Conservation (phyloP, 2,329 filamentous ascomycete species). For the Lachnellula cervina region DNA sequence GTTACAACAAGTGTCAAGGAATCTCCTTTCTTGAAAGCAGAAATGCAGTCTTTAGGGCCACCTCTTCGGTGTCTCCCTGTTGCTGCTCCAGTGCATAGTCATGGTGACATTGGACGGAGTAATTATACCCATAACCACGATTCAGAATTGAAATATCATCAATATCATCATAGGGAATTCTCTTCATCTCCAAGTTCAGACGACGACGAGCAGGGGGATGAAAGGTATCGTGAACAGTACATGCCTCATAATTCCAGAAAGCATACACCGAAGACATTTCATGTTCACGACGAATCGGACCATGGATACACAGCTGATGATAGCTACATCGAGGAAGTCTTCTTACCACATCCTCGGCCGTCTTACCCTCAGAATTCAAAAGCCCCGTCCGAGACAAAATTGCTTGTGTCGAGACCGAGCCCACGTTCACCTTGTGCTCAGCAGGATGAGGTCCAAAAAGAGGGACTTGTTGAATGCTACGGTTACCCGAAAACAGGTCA, state of each 20-base stretch:
- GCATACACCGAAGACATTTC: conserved; percentile 13
- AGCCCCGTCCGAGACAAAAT: neutral
- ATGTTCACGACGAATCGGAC: conserved; percentile 16
- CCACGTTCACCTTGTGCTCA: neutral
- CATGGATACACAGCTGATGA: conserved; percentile 20
- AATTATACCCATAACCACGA: neutral
- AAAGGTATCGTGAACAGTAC: conserved; percentile 20
- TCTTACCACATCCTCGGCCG: neutral
- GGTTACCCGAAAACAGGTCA: conserved; percentile 27
- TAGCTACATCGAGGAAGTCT: conserved; percentile 11
- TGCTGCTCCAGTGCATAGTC: neutral
- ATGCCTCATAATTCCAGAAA: conserved; percentile 21
- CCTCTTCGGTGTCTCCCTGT: neutral
- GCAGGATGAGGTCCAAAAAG: neutral
- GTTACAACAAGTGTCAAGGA: conserved; percentile 13
- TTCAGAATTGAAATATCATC: neutral
- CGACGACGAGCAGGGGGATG: conserved; percentile 4
- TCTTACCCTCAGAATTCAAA: conserved; percentile 2
- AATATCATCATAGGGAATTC: conserved; percentile 1
- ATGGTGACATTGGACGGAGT: neutral
- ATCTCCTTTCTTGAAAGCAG: conserved; percentile 21
- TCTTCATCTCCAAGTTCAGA: conserved; percentile 6
- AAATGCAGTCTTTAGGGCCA: conserved; percentile 1
- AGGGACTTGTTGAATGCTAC: conserved; percentile 19
- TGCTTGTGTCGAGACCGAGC: neutral